Base-by-base conservation (phyloP, 2,329 filamentous ascomycete species). In the Aureobasidium lini region DNA sequence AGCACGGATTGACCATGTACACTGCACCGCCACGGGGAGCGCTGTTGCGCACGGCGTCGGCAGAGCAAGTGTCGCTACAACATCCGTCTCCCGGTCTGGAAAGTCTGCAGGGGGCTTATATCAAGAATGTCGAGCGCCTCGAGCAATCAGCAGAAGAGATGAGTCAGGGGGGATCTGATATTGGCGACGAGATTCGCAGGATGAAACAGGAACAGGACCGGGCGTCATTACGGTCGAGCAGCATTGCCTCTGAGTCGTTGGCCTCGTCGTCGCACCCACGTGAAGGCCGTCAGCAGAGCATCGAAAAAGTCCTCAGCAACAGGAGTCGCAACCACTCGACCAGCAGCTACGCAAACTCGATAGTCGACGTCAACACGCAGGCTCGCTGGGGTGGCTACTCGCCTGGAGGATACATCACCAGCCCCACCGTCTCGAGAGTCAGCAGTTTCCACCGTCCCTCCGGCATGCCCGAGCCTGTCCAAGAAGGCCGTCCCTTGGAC, bases 91-190 rank as follows among this genome's bases (percentile, higher is more conserved):
- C 62, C 50, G 62, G 60, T 7, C 54, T 60, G 11, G 58, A 60
- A 23, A 57, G 54, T 23, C 46, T 61, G 28, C 57, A 60, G 29
- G 57, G 57, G n/a, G 50, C 60, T 1, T 56, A 59, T 16, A 18
- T 46, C 69, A 74, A 81, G 16, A 90, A 87, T 74, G 85, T 92
- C 63, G 84, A 86, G 64, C 83, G 85, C 52, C 82, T 92, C 63
- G 88, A 93, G 72, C 85, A 87, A 64, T 86, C 84, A 10, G 88
- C 88, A 50, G 88, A 91, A 72, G 81, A 84, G 64, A 78, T 92
- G 71, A 89, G 86, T 65, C 82, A 83, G 76, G 86, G 84, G 60
- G 80, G 79, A 48, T 88, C 85, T 63, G 89, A 88, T 62, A 88
- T 91, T 68, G 87, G 88, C 66, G 84, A 88, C 75, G 87, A 89